Conservation (phyloP, 2,329 filamentous ascomycete genomes). For the Colletotrichum lupini region DNA sequence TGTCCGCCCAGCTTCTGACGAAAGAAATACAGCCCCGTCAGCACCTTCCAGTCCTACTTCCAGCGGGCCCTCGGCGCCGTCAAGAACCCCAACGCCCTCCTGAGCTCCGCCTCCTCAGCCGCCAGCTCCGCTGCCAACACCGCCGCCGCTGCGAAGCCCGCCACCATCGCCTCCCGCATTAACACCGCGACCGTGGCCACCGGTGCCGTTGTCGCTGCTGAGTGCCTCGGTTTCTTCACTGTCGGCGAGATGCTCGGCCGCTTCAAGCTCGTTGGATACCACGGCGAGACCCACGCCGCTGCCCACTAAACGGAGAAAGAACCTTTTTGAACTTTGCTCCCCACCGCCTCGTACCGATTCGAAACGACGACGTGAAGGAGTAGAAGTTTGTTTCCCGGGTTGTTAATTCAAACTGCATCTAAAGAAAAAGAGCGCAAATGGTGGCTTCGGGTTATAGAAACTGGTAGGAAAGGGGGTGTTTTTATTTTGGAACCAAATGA, state of each 20-base stretch:
- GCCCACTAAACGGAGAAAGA: conserved; percentile 62
- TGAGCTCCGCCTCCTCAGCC: conserved; percentile 67
- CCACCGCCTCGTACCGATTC: conserved; percentile 4
- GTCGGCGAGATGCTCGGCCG: conserved; percentile 96
- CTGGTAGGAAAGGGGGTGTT: conserved; percentile 12
- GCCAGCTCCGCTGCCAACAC: conserved; percentile 64
- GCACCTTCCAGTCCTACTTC: conserved; percentile 89
- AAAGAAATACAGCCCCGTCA: conserved; percentile 67
- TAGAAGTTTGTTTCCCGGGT: neutral
- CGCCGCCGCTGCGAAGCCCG: conserved; percentile 60
- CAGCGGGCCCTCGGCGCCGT: conserved; percentile 77
- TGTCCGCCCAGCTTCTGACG: conserved; percentile 15
- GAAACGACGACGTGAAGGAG: neutral
- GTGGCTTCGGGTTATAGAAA: conserved; percentile 30
- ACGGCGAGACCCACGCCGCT: conserved; percentile 70
- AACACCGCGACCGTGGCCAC: conserved; percentile 76
- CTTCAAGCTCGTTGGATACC: conserved; percentile 95
- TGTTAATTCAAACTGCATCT: conserved; percentile 34
- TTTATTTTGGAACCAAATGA: conserved; percentile 20
- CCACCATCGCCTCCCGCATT: conserved; percentile 54
- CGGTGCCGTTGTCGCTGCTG: conserved; percentile 82
- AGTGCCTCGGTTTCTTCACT: conserved; percentile 96
- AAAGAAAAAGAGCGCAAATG: conserved; percentile 29
- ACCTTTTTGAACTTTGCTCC: neutral
- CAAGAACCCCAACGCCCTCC: conserved; percentile 73